Conservation (phyloP, 2,329 filamentous ascomycete species). For the Colletotrichum noveboracense region DNA sequence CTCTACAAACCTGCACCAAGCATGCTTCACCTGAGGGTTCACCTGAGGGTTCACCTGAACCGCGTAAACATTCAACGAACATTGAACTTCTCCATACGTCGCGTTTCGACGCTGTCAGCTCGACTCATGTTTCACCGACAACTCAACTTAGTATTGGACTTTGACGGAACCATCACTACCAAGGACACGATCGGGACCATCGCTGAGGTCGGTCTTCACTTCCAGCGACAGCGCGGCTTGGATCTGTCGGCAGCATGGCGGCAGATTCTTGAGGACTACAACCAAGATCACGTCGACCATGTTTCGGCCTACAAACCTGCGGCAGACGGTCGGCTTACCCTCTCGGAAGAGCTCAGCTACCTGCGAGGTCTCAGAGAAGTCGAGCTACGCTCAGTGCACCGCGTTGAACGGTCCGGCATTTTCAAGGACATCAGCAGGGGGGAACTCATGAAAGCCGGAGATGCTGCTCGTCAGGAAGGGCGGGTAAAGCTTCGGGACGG, state of each 20-base stretch:
- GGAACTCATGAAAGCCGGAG: slow-evolving; percentile 42
- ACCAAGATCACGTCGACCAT: slow-evolving; percentile 45
- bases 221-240: slow-evolving; percentile 28
- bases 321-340: slow-evolving; percentile 35
- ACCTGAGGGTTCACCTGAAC: background rate
- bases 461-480: slow-evolving; percentile 36
- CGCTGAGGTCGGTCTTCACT: slow-evolving; percentile 45
- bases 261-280: slow-evolving; percentile 49
- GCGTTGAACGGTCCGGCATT: slow-evolving; percentile 48
- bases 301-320: slow-evolving; percentile 35
- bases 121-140: slow-evolving; percentile 6
- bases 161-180: slow-evolving; percentile 64
- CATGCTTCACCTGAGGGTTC: background rate
- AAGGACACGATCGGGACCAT: slow-evolving; percentile 58
- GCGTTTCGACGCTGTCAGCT: background rate
- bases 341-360: slow-evolving; percentile 46
- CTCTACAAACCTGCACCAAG: background rate
- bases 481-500: slow-evolving; percentile 43
- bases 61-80: background rate
- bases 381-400: slow-evolving; percentile 50
- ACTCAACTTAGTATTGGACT: slow-evolving; percentile 59
- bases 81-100: background rate
- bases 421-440: slow-evolving; percentile 44
- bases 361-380: slow-evolving; percentile 47
- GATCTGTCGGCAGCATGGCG: slow-evolving; percentile 48